Base-by-base conservation (phyloP, 805 yeast species). In the Candida sphagnicola region DNA sequence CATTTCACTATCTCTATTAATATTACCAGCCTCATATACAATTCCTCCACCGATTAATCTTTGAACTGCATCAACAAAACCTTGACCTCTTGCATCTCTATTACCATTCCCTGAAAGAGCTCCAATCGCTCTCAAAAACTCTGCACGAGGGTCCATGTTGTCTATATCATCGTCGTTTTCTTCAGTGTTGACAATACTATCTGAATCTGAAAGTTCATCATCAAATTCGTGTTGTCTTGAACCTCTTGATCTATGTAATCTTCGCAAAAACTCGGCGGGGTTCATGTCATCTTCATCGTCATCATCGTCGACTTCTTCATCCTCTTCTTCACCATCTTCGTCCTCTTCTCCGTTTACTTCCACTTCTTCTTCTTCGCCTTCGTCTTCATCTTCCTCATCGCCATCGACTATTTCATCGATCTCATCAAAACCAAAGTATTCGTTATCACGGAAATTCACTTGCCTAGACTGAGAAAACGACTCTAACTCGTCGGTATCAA, bases 51-150 rank as follows among this genome's bases (percentile, higher is more conserved):
- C 61, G 51, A 65, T 60, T 6, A 65, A 47, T 29, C 68, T 45
- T 39, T 59, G 67, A 35, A 65, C 52, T 4, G 57, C 62, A 28
- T 62, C 67, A 2, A 51, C 58, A 42, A 65, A 57, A 12, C 54
- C 50, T 18, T 42, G 50, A n/a, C 42, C 39, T 14, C 42, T 28
- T 8, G 57, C 54, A 37, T 50, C 36, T 5, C 57, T 54, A 28
- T 34, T 48, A 26, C 56, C 43, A 23, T 17, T 38, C 5, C 48
- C 34, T 6, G 55, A 40, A 18, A 51, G 37, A 23, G 57, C 43
- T 2, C 57, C 56, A 15, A 62, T 44, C 3, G 61, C 62, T 28
- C 64, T 40, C 5, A 57, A 43, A 35, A 54, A 56, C n/a, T 52
- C 59, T 2, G 48, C 45, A 39, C 52, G 41, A 5, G 59, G 54